These are phyloP conservation scores for Marasmius tenuissimus DNA, from an alignment of 1,284 basidiomycete species.

Conservation along the genomic window DNA sequence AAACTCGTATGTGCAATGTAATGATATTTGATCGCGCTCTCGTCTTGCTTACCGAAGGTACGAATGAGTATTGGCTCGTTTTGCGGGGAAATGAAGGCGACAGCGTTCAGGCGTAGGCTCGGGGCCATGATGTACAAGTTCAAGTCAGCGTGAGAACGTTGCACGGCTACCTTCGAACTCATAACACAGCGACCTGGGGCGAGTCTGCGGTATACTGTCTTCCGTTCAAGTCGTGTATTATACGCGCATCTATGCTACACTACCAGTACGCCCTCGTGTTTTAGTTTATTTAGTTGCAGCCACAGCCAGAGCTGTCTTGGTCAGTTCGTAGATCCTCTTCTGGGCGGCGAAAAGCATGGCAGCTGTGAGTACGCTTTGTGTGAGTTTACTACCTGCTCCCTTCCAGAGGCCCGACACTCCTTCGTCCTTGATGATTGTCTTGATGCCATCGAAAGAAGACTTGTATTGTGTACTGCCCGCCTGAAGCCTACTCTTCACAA, in stretches of 20 bases:
- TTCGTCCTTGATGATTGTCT: constrained; percentile 74
- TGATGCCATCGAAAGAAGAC: constrained; percentile 69
- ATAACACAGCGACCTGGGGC: too few species aligned
- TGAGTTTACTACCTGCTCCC: constrained; percentile 81
- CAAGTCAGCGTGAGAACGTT: background rate
- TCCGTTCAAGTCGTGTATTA: too few species aligned
- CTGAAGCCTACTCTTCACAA: constrained; percentile 82
- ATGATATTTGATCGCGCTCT: constrained; percentile 71
- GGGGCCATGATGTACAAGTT: constrained; percentile 48
- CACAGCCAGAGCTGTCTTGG: constrained; percentile 44
- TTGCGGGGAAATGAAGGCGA: constrained; percentile 78
- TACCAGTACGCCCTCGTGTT: background rate
- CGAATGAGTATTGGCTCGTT: constrained; percentile 79
- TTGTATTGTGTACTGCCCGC: constrained; percentile 73
- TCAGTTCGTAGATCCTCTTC: constrained; percentile 70
- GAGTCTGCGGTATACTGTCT: too few species aligned
- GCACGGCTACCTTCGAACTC: background rate
- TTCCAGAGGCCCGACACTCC: constrained; percentile 83
- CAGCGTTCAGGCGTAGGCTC: constrained; percentile 68
- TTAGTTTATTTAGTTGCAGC: background rate
- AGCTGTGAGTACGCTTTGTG: constrained; percentile 89
- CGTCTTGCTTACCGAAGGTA: constrained; percentile 66
- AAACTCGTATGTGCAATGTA: constrained; percentile 81
- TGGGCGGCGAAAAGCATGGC: constrained; percentile 89
- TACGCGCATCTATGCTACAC: too few species aligned